phyloP scores from a whole-genome alignment of 2,329 filamentous ascomycete species.

The Xylaria polymorpha region DNA sequence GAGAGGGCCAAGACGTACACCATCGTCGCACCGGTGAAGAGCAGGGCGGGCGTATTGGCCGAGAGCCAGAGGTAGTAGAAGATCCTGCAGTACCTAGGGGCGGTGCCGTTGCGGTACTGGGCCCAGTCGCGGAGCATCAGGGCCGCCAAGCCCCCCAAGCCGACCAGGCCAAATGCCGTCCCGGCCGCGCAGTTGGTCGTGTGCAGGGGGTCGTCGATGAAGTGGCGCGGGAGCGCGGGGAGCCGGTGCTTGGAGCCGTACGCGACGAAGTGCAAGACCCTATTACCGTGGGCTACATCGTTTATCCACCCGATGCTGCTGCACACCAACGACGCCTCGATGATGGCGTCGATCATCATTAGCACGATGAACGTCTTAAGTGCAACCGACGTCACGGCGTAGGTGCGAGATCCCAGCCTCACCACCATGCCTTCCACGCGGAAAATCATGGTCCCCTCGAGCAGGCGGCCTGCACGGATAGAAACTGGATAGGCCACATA shows the following conservation, averaged over 20 bases:
- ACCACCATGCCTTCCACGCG: slow-evolving; percentile 1
- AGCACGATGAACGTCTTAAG: slow-evolving; percentile 48
- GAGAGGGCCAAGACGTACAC: slow-evolving; percentile 53
- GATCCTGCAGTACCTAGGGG: slow-evolving; percentile 22
- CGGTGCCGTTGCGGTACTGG: slow-evolving; percentile 37
- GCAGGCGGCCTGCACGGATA: background rate
- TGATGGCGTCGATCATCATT: slow-evolving; percentile 52
- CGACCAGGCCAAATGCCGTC: slow-evolving; percentile 52
- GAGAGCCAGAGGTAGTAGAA: slow-evolving; percentile 53
- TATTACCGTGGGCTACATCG: slow-evolving; percentile 45
- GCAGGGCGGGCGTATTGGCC: slow-evolving; percentile 50
- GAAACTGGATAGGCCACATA: background rate
- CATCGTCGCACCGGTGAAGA: slow-evolving; percentile 53
- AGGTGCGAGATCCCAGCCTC: background rate
- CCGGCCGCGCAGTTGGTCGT: slow-evolving; percentile 57
- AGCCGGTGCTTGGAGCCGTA: slow-evolving; percentile 45
- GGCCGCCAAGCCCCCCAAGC: slow-evolving; percentile 49
- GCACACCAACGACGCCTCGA: slow-evolving; percentile 55
- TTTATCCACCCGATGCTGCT: slow-evolving; percentile 55
- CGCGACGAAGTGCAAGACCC: slow-evolving; percentile 44
- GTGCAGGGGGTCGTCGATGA: slow-evolving; percentile 56
- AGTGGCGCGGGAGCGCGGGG: slow-evolving; percentile 47
- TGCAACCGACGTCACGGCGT: slow-evolving; percentile 30
- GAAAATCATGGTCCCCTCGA: background rate
- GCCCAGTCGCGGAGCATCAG: slow-evolving; percentile 48